These are phyloP conservation scores for Puya raimondii DNA, from an alignment of 176 grass and related monocot species.

Conservation along the genomic window DNA sequence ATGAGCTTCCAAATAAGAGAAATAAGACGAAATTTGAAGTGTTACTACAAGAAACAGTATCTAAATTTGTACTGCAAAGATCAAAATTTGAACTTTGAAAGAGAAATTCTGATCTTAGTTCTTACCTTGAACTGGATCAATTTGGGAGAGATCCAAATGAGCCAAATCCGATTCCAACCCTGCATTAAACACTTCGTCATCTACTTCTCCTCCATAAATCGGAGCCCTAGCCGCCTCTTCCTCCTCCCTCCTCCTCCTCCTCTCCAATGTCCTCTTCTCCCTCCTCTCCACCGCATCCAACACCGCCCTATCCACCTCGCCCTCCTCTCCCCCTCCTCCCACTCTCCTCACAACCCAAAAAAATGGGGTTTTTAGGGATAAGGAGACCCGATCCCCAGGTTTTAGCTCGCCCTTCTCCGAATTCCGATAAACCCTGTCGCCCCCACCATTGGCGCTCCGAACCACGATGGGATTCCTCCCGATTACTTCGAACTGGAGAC, in stretches of 20 bases:
- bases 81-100: not conserved
- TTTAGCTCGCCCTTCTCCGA: conserved; percentile 51
- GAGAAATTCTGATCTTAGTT: conserved; percentile 22
- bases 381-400: conserved; percentile 40
- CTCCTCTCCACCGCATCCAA: conserved; percentile 64
- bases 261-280: conserved; percentile 50
- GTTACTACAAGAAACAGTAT: not conserved
- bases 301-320: conserved; percentile 33
- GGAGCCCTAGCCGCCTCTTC: conserved; percentile 22
- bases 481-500: conserved; percentile 45
- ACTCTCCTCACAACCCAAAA: conserved; percentile 41
- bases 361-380: conserved; percentile 43
- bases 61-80: not conserved
- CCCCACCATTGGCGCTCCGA: not conserved
- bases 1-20: not conserved
- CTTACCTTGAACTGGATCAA: conserved; percentile 69
- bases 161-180: conserved; percentile 30
- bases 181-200: conserved; percentile 2
- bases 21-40: not conserved
- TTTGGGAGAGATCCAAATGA: conserved; percentile 25
- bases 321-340: not conserved
- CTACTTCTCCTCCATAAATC: not conserved
- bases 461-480: conserved; percentile 70
- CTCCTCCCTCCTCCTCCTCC: conserved; percentile 34
- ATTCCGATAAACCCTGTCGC: conserved; percentile 22